phyloP scores from a whole-genome alignment of 257 asterid genomes.

The Scutellaria barbata region DNA sequence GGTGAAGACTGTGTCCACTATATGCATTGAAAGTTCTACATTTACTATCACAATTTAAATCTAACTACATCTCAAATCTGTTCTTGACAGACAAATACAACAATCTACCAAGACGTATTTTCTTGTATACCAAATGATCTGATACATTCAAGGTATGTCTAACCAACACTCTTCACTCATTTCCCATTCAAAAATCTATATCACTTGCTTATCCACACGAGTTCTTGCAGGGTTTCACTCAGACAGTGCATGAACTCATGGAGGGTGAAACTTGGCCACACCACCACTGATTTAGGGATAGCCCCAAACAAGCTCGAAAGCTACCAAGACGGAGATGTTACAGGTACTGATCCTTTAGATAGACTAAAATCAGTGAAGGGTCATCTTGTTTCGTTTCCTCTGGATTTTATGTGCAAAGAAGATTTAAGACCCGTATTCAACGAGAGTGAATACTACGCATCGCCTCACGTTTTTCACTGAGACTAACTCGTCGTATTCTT shows the following conservation, averaged over 20 bases:
- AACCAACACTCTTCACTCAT: slow-evolving; percentile 25
- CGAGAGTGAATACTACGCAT: slow-evolving; percentile 95
- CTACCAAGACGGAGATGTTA: slow-evolving; percentile 68
- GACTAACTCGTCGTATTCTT: neutral
- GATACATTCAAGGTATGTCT: slow-evolving; percentile 79
- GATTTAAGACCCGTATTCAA: slow-evolving; percentile 92
- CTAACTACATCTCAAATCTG: slow-evolving; percentile 23
- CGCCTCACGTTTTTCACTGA: slow-evolving; percentile 90
- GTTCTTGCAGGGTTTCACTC: slow-evolving; percentile 65
- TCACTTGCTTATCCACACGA: slow-evolving; percentile 12
- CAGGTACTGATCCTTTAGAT: slow-evolving; percentile 83
- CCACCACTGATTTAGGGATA: slow-evolving; percentile 87
- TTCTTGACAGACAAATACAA: slow-evolving; percentile 75
- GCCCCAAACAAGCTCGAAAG: slow-evolving; percentile 72
- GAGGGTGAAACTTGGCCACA: slow-evolving; percentile 78
- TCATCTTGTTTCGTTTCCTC: slow-evolving; percentile 91
- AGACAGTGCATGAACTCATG: slow-evolving; percentile 80
- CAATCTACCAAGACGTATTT: slow-evolving; percentile 88
- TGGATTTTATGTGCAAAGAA: slow-evolving; percentile 91
- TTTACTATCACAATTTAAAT: slow-evolving; percentile 15
- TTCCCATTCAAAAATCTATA: slow-evolving; percentile 13
- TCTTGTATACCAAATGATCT: slow-evolving; percentile 92
- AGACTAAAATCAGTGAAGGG: slow-evolving; percentile 75
- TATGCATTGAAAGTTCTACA: neutral
- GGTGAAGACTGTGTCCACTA: slow-evolving; percentile 50